These are phyloP conservation scores for Pseudocercospora musae DNA, from an alignment of 2,329 filamentous ascomycete species.

Conservation along the genomic window DNA sequence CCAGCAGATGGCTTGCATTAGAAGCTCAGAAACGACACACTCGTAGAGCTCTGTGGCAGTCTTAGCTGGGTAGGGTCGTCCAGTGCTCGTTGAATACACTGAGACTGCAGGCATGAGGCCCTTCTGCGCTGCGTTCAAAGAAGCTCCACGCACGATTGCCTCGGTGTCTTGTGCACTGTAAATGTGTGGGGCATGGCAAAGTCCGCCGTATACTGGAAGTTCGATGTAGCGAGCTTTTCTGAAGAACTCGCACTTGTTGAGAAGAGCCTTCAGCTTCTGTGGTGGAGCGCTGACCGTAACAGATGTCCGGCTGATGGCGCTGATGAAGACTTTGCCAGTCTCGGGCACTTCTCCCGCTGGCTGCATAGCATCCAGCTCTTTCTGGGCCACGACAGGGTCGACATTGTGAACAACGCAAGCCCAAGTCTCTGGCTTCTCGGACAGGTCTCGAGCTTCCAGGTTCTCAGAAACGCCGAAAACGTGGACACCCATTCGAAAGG, in stretches of 20 bases:
- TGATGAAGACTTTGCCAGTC: conserved; percentile 30
- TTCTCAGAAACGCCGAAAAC: conserved; percentile 45
- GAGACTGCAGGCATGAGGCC: conserved; percentile 26
- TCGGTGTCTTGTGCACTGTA: conserved; percentile 31
- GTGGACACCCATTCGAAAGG: conserved; percentile 48
- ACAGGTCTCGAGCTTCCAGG: conserved; percentile 36
- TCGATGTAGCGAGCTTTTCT: conserved; percentile 23
- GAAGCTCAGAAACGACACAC: conserved; percentile 20
- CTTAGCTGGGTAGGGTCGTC: conserved; percentile 28
- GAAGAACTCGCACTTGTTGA: conserved; percentile 27
- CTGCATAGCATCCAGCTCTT: conserved; percentile 39
- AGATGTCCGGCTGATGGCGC: conserved; percentile 28
- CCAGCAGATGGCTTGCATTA: conserved; percentile 31
- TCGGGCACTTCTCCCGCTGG: conserved; percentile 10
- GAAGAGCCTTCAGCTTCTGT: conserved; percentile 26
- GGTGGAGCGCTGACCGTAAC: conserved; percentile 36
- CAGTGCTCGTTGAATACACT: conserved; percentile 36
- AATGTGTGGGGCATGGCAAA: conserved; percentile 33
- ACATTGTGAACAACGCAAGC: conserved; percentile 43
- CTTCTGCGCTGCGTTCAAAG: not conserved
- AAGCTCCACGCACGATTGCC: conserved; percentile 24
- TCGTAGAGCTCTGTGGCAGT: conserved; percentile 24
- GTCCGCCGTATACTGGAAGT: conserved; percentile 29
- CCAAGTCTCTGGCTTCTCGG: conserved; percentile 39
- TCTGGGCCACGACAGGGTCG: conserved; percentile 32